Conservation (phyloP, 495 filamentous ascomycete species). For the Lasiosphaeria miniovina region DNA sequence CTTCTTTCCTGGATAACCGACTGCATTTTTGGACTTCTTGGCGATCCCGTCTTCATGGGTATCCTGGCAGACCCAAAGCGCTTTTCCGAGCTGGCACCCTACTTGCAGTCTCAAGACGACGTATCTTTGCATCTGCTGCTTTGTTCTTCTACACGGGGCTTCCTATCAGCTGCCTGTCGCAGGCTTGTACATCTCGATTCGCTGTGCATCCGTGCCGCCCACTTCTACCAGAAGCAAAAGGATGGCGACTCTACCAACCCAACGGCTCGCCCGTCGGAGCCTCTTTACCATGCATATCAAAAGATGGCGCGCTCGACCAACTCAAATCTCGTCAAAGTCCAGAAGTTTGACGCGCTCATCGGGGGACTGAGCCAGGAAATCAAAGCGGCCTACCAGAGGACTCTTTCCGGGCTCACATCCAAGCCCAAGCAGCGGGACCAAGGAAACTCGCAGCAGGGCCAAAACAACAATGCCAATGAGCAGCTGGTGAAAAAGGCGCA, state of each 20-base stretch:
- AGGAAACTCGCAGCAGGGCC: slow-evolving; percentile 27
- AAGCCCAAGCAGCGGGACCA: slow-evolving; percentile 28
- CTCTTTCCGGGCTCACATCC: slow-evolving; percentile 31
- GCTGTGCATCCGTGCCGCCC: slow-evolving; percentile 34
- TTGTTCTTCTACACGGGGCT: slow-evolving; percentile 68
- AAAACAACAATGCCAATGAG: slow-evolving; percentile 30
- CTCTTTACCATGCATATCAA: slow-evolving; percentile 46
- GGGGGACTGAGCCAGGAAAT: slow-evolving; percentile 41
- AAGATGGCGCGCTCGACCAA: slow-evolving; percentile 43
- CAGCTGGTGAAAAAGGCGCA: slow-evolving; percentile 36
- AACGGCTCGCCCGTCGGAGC: slow-evolving; percentile 24
- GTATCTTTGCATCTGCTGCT: slow-evolving; percentile 67
- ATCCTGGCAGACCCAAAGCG: slow-evolving; percentile 43
- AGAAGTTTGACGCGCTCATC: slow-evolving; percentile 50
- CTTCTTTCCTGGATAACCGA: slow-evolving; percentile 68
- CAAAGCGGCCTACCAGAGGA: slow-evolving; percentile 43
- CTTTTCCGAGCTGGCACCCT: slow-evolving; percentile 44
- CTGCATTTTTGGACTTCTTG: slow-evolving; percentile 59
- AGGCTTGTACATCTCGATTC: slow-evolving; percentile 52
- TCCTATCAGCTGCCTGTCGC: slow-evolving; percentile 66
- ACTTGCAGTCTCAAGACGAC: slow-evolving; percentile 44
- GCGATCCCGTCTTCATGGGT: slow-evolving; percentile 48
- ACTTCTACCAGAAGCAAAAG: slow-evolving; percentile 36
- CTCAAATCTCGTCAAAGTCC: slow-evolving; percentile 41
- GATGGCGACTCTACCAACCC: slow-evolving; percentile 21